Conservation (phyloP, 768 basidiomycete species). For the Suillus lakei region DNA sequence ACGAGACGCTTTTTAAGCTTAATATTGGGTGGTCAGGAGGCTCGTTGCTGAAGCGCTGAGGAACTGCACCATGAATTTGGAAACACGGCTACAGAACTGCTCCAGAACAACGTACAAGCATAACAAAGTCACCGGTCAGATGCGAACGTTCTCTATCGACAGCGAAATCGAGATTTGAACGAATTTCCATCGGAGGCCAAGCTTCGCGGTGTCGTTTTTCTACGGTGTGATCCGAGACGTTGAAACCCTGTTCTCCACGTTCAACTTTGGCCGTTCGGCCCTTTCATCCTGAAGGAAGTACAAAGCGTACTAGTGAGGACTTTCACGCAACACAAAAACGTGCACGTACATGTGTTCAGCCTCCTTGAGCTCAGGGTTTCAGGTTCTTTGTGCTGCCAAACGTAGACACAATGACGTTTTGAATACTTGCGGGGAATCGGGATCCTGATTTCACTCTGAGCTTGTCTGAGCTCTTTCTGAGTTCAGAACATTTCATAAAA, state of each 20-base stretch:
- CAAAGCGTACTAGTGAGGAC: not conserved
- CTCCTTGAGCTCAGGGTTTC: not conserved
- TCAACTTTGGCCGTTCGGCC: not conserved
- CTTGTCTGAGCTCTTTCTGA: conserved; percentile 12
- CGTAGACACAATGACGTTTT: not conserved
- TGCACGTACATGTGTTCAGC: not conserved
- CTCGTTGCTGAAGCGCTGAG: not conserved
- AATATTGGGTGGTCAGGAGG: not conserved
- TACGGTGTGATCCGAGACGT: conserved; percentile 1
- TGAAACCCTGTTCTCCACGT: not conserved
- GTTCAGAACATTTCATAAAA: conserved; percentile 10
- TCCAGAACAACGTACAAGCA: not conserved
- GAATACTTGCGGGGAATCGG: not conserved
- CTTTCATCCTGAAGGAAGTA: not conserved
- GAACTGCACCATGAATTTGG: not conserved
- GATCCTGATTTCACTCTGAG: conserved; percentile 7
- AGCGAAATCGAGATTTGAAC: not conserved
- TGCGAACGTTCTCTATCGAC: not conserved
- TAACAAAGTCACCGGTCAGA: not conserved
- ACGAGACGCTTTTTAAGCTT: conserved; percentile 9
- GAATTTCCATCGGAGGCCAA: not conserved
- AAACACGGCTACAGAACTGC: not conserved
- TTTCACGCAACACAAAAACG: not conserved
- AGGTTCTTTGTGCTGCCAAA: not conserved
- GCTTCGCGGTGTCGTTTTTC: not conserved